phyloP scores from a whole-genome alignment of 805 yeast genomes.

The Metschnikowia aberdeeniae region DNA sequence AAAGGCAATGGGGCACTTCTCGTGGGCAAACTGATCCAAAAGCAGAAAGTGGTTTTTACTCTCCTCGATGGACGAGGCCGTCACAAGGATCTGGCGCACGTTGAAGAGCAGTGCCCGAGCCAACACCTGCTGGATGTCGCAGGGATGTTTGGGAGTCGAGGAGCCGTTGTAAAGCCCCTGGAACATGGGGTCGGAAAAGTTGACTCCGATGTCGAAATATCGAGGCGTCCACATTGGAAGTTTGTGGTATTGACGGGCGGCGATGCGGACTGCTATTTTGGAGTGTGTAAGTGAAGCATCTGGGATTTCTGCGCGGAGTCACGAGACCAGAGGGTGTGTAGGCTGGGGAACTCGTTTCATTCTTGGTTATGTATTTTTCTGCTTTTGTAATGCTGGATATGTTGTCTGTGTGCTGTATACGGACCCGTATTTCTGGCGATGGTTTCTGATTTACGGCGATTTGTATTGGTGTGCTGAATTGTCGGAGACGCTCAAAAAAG shows the following conservation, averaged over 20 bases:
- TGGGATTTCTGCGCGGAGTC: neutral
- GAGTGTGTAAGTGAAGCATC: neutral
- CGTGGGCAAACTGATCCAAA: slow-evolving; percentile 27
- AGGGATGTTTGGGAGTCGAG: slow-evolving; percentile 48
- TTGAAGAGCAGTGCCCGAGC: slow-evolving; percentile 60
- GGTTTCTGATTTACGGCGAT: too few species aligned
- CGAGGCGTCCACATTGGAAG: slow-evolving; percentile 33
- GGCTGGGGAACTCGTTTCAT: too few species aligned
- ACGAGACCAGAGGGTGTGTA: too few species aligned
- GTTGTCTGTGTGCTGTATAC: too few species aligned
- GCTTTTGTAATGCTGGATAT: too few species aligned
- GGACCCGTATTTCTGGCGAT: too few species aligned
- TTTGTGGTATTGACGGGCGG: neutral
- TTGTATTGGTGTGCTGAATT: too few species aligned
- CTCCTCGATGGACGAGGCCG: slow-evolving; percentile 77
- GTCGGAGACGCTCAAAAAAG: too few species aligned
- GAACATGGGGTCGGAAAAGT: slow-evolving; percentile 87
- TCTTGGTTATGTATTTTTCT: too few species aligned
- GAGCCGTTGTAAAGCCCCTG: slow-evolving; percentile 73
- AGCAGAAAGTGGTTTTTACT: slow-evolving; percentile 58
- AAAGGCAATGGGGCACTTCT: slow-evolving; percentile 11
- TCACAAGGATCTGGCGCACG: slow-evolving; percentile 69
- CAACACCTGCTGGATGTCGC: slow-evolving; percentile 64
- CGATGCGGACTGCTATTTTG: neutral
- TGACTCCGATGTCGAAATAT: slow-evolving; percentile 54